Evolutionary conservation across 768 basidiomycete genomes (phyloP).

Genomic region (Leccinum boreale): DNA sequence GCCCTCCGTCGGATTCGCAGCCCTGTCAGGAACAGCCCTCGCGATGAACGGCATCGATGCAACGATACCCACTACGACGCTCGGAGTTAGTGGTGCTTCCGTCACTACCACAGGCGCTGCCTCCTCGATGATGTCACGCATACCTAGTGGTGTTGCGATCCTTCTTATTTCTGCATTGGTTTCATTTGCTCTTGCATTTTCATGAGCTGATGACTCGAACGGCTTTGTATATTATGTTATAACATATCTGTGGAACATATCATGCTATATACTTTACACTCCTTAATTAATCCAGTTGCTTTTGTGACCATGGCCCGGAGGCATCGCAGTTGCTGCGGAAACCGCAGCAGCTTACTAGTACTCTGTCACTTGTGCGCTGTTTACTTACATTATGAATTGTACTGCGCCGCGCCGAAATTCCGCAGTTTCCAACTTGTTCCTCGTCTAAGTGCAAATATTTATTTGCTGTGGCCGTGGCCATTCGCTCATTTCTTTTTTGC

Average conservation of each 20-base stretch:
- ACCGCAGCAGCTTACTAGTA: neutral
- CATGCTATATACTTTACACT: neutral
- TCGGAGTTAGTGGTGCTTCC: conserved; percentile 18
- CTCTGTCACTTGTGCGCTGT: too few species aligned
- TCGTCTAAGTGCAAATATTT: conserved; percentile 1
- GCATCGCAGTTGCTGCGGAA: neutral
- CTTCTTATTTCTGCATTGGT: conserved; percentile 11
- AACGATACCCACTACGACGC: conserved; percentile 19
- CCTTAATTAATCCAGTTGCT: neutral
- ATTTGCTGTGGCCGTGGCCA: neutral
- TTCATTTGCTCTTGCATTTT: conserved; percentile 4
- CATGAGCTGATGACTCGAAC: neutral
- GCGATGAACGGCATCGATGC: conserved; percentile 24
- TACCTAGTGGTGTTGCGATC: neutral
- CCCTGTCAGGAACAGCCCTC: conserved; percentile 32
- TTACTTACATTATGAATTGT: too few species aligned
- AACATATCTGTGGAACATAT: neutral
- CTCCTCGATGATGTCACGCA: neutral
- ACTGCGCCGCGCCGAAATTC: conserved; percentile 1
- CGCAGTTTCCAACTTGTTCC: conserved; percentile 2
- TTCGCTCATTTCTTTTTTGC: neutral
- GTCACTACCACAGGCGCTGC: conserved; percentile 14
- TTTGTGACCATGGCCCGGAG: too few species aligned
- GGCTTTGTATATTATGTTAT: neutral
- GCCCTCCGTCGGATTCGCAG: conserved; percentile 50